phyloP scores from a whole-genome alignment of 2,329 filamentous ascomycete genomes.

The Fusarium chlamydosporum region DNA sequence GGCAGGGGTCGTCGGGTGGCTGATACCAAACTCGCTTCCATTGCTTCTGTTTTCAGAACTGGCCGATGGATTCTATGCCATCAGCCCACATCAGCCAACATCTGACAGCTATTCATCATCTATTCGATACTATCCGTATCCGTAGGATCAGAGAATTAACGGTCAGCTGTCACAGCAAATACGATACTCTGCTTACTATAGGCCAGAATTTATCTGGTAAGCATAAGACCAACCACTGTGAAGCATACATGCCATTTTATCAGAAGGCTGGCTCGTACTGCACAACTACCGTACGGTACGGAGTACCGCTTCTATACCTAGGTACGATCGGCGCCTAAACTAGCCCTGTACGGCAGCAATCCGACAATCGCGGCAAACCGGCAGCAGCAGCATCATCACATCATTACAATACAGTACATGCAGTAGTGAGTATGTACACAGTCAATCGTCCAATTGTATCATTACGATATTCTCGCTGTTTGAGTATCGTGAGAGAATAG shows the following conservation, averaged over 20 bases:
- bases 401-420: no score
- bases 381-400: no score
- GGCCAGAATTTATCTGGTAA: background rate
- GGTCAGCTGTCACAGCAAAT: background rate
- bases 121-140: background rate
- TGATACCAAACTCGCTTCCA: no score
- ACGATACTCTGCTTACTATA: background rate
- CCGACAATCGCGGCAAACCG: background rate
- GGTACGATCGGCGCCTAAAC: constrained; percentile 2
- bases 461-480: background rate
- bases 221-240: background rate
- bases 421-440: no score
- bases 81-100: no score
- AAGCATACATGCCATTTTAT: background rate
- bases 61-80: no score
- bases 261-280: background rate
- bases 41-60: no score
- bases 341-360: background rate
- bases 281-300: no score
- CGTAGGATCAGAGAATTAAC: background rate
- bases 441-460: background rate
- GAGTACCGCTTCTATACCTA: no score
- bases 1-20: no score
- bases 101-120: background rate
- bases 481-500: background rate